Conservation (phyloP, 108 stramenopile species). For the Aurantiochytrium sp. region DNA sequence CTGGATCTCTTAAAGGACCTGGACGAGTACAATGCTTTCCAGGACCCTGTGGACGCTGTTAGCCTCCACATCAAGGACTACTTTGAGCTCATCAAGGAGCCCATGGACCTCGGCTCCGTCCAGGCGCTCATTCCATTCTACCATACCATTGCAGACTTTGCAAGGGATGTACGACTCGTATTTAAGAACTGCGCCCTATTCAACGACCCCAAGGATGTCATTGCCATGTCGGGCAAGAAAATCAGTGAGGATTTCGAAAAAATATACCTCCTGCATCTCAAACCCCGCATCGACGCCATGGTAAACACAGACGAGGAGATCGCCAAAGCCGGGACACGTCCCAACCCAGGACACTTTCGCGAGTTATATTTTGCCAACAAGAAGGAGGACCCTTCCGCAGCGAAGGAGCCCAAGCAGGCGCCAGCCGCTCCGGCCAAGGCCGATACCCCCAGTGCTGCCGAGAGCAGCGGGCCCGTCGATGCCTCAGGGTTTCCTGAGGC, state of each 20-base stretch:
- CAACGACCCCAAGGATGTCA: neutral
- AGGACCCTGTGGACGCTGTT: conserved; percentile 47
- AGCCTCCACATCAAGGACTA: conserved; percentile 43
- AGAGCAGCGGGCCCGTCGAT: no score
- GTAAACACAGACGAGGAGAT: neutral
- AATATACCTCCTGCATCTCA: neutral
- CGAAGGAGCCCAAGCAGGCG: no score
- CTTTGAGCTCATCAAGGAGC: conserved; percentile 41
- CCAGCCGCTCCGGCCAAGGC: no score
- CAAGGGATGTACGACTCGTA: neutral
- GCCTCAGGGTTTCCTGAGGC: conserved; percentile 6
- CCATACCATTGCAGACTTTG: conserved; percentile 37
- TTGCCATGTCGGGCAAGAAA: neutral
- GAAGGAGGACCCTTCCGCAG: neutral
- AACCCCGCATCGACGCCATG: neutral
- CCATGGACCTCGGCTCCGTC: conserved; percentile 59
- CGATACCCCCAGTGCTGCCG: no score
- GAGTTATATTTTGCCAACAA: neutral
- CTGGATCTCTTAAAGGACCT: neutral
- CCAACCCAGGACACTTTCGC: neutral
- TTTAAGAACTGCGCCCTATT: neutral
- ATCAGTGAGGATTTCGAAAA: neutral
- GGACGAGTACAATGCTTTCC: conserved; percentile 22
- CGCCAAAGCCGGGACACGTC: neutral
- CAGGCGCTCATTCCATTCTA: conserved; percentile 42